phyloP scores from a whole-genome alignment of 129 eudicot genomes.

The Flaveria trinervia region DNA sequence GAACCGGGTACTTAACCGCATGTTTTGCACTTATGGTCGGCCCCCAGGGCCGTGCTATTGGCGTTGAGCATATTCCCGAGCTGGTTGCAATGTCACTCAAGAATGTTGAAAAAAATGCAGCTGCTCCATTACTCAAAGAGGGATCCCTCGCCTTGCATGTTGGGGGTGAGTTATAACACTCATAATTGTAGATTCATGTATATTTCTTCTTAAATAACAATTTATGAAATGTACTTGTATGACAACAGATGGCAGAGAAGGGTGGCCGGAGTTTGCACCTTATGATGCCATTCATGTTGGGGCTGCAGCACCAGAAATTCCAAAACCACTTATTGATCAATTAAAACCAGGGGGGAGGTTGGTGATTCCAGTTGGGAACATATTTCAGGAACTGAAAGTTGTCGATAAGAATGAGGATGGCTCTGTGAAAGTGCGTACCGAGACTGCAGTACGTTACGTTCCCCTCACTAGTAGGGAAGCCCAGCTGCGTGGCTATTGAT shows the following conservation, averaged over 20 bases:
- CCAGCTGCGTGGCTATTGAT: conserved; percentile 61
- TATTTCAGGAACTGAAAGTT: conserved; percentile 76
- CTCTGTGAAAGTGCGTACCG: conserved; percentile 55
- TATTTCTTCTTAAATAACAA: background rate
- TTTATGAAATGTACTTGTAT: conserved; percentile 8
- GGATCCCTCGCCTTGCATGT: conserved; percentile 73
- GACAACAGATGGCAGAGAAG: conserved; percentile 80
- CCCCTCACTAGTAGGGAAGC: conserved; percentile 84
- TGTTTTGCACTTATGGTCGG: conserved; percentile 97
- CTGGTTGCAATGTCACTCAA: conserved; percentile 57
- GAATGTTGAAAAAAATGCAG: conserved; percentile 70
- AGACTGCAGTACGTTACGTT: conserved; percentile 85
- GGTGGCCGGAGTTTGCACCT: conserved; percentile 87
- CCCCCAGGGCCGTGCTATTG: conserved; percentile 79
- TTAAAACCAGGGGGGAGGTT: conserved; percentile 94
- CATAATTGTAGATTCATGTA: background rate
- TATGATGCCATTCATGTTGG: conserved; percentile 97
- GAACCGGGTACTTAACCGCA: conserved; percentile 95
- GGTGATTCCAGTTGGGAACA: conserved; percentile 92
- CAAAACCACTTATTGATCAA: conserved; percentile 74
- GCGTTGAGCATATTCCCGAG: conserved; percentile 93
- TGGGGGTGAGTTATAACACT: conserved; percentile 60
- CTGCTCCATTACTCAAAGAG: conserved; percentile 65
- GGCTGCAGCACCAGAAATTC: conserved; percentile 92
- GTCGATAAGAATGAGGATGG: conserved; percentile 84